phyloP scores from a whole-genome alignment of 352 stramenopile species.

The Phytophthora megakarya region DNA sequence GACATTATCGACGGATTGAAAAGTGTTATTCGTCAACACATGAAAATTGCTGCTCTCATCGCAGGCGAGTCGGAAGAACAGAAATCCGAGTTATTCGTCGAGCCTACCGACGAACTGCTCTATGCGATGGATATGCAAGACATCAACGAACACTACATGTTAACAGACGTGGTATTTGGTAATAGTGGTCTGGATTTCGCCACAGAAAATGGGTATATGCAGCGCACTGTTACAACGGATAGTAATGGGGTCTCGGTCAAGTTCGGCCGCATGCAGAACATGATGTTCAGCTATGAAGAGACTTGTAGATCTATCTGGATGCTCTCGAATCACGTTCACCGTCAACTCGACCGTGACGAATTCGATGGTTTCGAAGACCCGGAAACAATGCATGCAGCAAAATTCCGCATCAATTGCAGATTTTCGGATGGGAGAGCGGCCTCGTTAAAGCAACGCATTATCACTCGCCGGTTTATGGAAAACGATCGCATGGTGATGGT shows the following conservation, averaged over 20 bases:
- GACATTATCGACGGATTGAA: slow-evolving; percentile 1
- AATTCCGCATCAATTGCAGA: neutral
- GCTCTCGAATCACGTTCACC: neutral
- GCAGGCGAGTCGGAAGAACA: neutral
- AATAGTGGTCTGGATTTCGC: neutral
- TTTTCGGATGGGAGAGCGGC: neutral
- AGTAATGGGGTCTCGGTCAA: neutral
- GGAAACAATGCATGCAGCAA: neutral
- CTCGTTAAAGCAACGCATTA: neutral
- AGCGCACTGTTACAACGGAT: neutral
- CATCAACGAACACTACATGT: neutral
- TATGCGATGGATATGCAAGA: slow-evolving; percentile 14
- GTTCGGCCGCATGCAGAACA: neutral
- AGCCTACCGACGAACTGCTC: slow-evolving; percentile 7
- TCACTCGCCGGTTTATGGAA: neutral
- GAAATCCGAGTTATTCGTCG: neutral
- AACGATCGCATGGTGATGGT: slow-evolving; percentile 1
- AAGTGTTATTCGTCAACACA: neutral
- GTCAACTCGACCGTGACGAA: slow-evolving; percentile 1
- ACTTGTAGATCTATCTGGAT: neutral
- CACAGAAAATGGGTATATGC: neutral
- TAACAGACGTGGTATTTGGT: neutral
- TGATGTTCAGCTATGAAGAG: slow-evolving; percentile 1
- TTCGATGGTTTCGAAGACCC: neutral
- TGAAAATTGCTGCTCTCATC: neutral